These are phyloP conservation scores for Teunomyces funiuensis DNA, from an alignment of 805 yeast genomes.

Conservation along the genomic window DNA sequence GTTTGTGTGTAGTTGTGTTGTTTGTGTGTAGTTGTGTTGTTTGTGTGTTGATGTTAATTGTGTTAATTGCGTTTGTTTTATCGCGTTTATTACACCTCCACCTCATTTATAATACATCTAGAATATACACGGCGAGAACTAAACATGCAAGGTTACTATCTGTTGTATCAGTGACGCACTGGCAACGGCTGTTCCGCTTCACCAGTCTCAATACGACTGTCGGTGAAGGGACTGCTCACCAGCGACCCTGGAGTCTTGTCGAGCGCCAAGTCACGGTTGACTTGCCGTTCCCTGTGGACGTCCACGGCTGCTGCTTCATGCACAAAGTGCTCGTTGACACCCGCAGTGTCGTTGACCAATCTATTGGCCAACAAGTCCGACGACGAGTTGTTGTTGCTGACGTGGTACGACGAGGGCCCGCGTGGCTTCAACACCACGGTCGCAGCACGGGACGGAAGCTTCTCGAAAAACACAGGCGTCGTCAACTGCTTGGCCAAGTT, in stretches of 20 bases:
- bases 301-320: conserved; percentile 15
- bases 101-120: neutral
- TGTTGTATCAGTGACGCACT: neutral
- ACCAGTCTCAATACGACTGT: neutral
- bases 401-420: conserved; percentile 1
- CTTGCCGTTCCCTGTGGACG: neutral
- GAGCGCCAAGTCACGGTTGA: neutral
- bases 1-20: no score
- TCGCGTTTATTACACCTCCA: neutral
- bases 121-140: neutral
- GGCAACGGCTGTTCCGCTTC: neutral
- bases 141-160: neutral
- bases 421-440: conserved; percentile 22
- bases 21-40: no score
- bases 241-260: neutral
- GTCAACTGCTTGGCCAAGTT: conserved; percentile 41
- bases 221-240: neutral
- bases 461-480: conserved; percentile 35
- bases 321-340: conserved; percentile 34
- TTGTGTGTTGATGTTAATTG: no score
- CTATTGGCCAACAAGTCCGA: conserved; percentile 20
- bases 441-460: conserved; percentile 35
- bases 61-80: no score
- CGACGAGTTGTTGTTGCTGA: conserved; percentile 25
- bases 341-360: conserved; percentile 17